Percentiles rank a stretch among this genome's conserved stretches.
Conservation (phyloP, 176 grass and related monocot genomes). For the Phyllostachys edulis region DNA sequence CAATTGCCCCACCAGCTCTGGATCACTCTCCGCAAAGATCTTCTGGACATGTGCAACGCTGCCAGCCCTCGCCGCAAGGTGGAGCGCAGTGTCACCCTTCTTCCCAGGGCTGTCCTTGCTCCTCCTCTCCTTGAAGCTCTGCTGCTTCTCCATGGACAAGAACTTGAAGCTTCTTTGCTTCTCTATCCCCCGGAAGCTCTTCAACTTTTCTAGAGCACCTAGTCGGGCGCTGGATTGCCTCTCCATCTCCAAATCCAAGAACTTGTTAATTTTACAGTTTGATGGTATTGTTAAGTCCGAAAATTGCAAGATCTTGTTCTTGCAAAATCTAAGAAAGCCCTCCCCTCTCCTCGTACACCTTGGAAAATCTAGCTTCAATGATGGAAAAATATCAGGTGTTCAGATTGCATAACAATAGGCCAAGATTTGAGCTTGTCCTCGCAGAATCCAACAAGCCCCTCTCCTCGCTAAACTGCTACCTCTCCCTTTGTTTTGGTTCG, state of each 20-base stretch:
- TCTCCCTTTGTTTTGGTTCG: neutral
- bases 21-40: conserved; percentile 57
- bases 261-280: neutral
- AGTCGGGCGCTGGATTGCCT: conserved; percentile 44
- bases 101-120: conserved; percentile 81
- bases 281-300: neutral
- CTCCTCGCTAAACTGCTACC: neutral
- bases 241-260: conserved; percentile 46
- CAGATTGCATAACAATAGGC: neutral
- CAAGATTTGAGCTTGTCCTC: conserved; percentile 11
- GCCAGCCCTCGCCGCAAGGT: conserved; percentile 80
- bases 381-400: neutral
- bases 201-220: conserved; percentile 47
- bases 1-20: conserved; percentile 50
- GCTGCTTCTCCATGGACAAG: conserved; percentile 73
- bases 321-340: conserved; percentile 12
- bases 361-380: neutral
- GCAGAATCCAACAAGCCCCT: conserved; percentile 12
- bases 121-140: conserved; percentile 83
- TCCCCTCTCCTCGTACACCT: neutral
- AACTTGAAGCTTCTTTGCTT: conserved; percentile 76
- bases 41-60: conserved; percentile 57
- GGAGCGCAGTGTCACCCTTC: conserved; percentile 66
- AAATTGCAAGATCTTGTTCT: conserved; percentile 17
- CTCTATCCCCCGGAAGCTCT: conserved; percentile 65